phyloP scores from a whole-genome alignment of 805 yeast species.

The Saccharomycopsis oosterbeekiorum region DNA sequence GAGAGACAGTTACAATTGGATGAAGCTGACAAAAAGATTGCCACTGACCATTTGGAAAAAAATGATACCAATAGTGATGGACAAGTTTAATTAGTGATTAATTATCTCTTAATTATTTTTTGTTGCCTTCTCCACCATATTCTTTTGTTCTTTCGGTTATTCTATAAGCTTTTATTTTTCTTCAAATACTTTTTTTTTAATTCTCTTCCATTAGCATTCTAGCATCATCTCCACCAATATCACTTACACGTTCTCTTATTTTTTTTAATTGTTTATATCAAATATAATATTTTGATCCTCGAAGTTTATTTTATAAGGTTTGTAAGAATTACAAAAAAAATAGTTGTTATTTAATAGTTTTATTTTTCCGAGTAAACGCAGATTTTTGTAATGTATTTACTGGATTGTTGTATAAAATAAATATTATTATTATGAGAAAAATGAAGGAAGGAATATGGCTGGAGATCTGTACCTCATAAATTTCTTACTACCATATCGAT shows the following conservation, averaged over 20 bases:
- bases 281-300: not conserved
- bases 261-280: not conserved
- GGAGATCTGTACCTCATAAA: not conserved
- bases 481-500: conserved; percentile 16
- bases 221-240: not conserved
- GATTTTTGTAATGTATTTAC: no score
- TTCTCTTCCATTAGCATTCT: not conserved
- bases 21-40: not conserved
- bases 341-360: no score
- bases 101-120: not conserved
- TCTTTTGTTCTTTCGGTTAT: not conserved
- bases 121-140: not conserved
- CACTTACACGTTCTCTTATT: not conserved
- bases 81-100: not conserved
- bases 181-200: not conserved
- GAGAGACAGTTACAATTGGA: not conserved
- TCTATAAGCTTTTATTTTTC: not conserved
- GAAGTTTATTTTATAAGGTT: no score
- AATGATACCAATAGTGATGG: not conserved
- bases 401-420: no score
- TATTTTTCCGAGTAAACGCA: no score
- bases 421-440: no score
- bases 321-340: no score
- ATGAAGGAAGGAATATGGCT: not conserved
- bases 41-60: not conserved